Percentiles rank a stretch among this genome's conserved stretches.
phyloP scores from a whole-genome alignment of 2,329 filamentous ascomycete genomes.

The Cercospora brassicicola region DNA sequence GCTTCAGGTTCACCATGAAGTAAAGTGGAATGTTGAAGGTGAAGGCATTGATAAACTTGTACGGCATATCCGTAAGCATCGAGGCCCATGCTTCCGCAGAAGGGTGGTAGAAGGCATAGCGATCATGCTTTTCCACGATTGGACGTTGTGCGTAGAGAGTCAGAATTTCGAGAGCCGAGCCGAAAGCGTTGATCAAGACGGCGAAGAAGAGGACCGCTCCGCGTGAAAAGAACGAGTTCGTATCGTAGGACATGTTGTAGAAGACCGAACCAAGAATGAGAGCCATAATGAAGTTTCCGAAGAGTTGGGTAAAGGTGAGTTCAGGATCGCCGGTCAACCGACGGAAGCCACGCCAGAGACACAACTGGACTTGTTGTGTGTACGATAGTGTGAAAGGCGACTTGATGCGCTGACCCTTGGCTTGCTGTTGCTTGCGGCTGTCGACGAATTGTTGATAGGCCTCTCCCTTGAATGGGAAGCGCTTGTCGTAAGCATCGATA shows the following conservation, averaged over 20 bases:
- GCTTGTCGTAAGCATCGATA: conserved; percentile 50
- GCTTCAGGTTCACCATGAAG: conserved; percentile 80
- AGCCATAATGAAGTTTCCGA: conserved; percentile 74
- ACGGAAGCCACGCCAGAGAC: conserved; percentile 76
- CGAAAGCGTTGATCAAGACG: conserved; percentile 81
- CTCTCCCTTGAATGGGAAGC: conserved; percentile 49
- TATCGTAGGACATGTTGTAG: conserved; percentile 68
- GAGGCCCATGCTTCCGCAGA: conserved; percentile 84
- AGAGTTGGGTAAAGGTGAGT: conserved; percentile 65
- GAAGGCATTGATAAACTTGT: conserved; percentile 73
- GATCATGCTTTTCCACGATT: conserved; percentile 85
- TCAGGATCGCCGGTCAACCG: conserved; percentile 75
- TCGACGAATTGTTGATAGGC: conserved; percentile 48
- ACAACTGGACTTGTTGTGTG: conserved; percentile 72
- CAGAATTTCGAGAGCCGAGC: conserved; percentile 77
- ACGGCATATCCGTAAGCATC: conserved; percentile 82
- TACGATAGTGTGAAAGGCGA: conserved; percentile 85
- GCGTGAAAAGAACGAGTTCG: conserved; percentile 73
- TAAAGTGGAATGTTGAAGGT: conserved; percentile 79
- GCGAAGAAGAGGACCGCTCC: conserved; percentile 85
- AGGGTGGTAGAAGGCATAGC: conserved; percentile 86
- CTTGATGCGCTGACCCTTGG: conserved; percentile 56
- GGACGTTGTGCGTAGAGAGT: conserved; percentile 85
- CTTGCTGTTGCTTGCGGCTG: conserved; percentile 50
- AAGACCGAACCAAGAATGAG: conserved; percentile 80